Evolutionary conservation across 805 yeast genomes (phyloP).

Genomic region (Ogataea minuta): DNA sequence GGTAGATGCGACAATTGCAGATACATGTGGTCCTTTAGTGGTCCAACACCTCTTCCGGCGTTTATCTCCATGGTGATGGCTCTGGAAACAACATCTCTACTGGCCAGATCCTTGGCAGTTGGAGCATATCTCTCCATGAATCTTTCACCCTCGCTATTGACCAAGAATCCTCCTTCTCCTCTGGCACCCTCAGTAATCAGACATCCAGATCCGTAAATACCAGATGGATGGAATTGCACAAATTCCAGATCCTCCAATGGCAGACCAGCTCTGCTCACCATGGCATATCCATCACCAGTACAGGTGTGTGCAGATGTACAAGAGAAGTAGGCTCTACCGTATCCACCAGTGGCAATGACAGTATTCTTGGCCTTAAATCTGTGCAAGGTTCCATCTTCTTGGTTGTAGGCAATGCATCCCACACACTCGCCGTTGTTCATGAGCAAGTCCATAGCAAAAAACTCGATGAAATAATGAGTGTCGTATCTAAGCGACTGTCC

Average conservation of each 20-base stretch:
- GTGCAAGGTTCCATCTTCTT: constrained; percentile 98
- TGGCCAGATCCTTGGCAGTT: constrained; percentile 96
- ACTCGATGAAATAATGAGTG: constrained; percentile 97
- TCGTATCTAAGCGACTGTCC: constrained; percentile 96
- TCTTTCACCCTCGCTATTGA: constrained; percentile 97
- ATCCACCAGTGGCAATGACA: constrained; percentile 97
- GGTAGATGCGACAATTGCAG: constrained; percentile 94
- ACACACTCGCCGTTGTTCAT: constrained; percentile 95
- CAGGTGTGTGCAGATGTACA: constrained; percentile 99
- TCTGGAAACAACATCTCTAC: constrained; percentile 97
- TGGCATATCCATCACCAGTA: constrained; percentile 98
- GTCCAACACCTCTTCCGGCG: constrained; percentile 99
- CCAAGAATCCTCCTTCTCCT: constrained; percentile 99
- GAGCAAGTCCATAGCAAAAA: constrained; percentile 89
- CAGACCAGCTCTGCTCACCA: constrained; percentile 98
- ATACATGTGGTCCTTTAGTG: constrained; percentile 90
- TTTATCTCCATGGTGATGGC: constrained; percentile 98
- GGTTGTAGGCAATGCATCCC: constrained; percentile 96
- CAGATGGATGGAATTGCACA: constrained; percentile 98
- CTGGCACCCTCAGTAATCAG: constrained; percentile 99
- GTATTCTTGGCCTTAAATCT: constrained; percentile 97
- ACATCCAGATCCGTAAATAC: constrained; percentile 99
- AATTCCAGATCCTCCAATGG: constrained; percentile 97
- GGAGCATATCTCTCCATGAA: constrained; percentile 99
- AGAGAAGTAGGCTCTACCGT: constrained; percentile 97